phyloP scores from a whole-genome alignment of 2,329 filamentous ascomycete genomes.

The Apiospora phragmitis region DNA sequence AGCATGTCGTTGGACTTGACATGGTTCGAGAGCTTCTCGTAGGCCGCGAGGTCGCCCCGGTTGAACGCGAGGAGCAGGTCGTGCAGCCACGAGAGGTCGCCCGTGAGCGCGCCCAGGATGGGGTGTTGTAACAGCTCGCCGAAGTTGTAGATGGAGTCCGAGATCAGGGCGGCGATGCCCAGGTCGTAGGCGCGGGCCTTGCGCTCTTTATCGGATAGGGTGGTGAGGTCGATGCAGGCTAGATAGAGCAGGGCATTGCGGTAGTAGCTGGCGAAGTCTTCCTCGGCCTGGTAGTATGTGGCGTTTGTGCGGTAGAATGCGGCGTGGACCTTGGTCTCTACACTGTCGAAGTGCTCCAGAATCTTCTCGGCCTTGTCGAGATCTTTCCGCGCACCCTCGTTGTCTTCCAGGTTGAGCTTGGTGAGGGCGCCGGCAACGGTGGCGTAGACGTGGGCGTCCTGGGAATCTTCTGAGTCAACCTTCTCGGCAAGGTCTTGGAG shows the following conservation, averaged over 20 bases:
- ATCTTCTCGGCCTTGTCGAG: conserved; percentile 85
- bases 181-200: conserved; percentile 87
- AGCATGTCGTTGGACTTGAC: conserved; percentile 80
- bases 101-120: conserved; percentile 83
- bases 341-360: conserved; percentile 88
- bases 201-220: conserved; percentile 73
- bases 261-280: conserved; percentile 96
- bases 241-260: conserved; percentile 97
- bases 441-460: conserved; percentile 95
- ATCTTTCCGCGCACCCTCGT: conserved; percentile 82
- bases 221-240: conserved; percentile 84
- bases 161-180: conserved; percentile 87
- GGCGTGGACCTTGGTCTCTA: conserved; percentile 93
- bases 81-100: conserved; percentile 82
- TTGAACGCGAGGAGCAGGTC: conserved; percentile 98
- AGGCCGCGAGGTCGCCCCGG: conserved; percentile 85
- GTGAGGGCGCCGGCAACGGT: conserved; percentile 86
- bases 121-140: conserved; percentile 97
- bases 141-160: conserved; percentile 98
- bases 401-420: conserved; percentile 76
- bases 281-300: conserved; percentile 90
- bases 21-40: conserved; percentile 79
- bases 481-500: conserved; percentile 80
- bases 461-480: conserved; percentile 88
- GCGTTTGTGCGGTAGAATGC: conserved; percentile 95